Base-by-base conservation (phyloP, 2,329 filamentous ascomycete species). In the Paracoccidioides lutzii region DNA sequence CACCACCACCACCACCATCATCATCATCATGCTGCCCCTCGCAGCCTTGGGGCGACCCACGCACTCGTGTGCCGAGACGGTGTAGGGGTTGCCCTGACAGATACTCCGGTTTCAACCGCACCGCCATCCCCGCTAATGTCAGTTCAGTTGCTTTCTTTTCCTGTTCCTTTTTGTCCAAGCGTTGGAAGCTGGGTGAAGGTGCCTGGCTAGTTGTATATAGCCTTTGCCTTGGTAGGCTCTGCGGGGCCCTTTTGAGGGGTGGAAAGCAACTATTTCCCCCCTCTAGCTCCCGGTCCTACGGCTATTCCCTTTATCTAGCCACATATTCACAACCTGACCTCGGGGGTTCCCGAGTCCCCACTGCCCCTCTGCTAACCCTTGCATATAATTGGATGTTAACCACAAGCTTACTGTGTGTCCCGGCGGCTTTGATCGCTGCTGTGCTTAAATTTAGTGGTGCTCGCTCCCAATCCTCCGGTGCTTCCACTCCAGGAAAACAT, bases 401-500 rank as follows among this genome's bases (percentile, higher is more conserved):
- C 15, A 52, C 12, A 32, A 37, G 28, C 49, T 52, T 15, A 52
- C 46, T 10, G 12, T 38, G 32, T 0, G 8, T 28, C 8, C 9
- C 1, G 3, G 32, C 5, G 40, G n/a, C 37, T n/a, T 9, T 30
- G 35, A 22, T 22, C 22, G 22, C 22, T 22, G 22, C 22, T 22
- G 22, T 22, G 22, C 22, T 22, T 22, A 22, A 30, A 30, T 57
- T 60, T 63, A 88, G 86, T 63, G 81, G 80, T 52, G 83, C 85
- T 1, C 70, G 84, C 58, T 76, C 86, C 66, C 84, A 87, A 66
- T 87, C 85, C 64, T 93, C 88, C 9, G 85, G 85, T 57, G 79
- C 78, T 52, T 83, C 84, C 32, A 95, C 90, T 5, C 90, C 90
- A 33, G 80, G 89, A 51, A 82, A 85, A 61, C 80, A 84, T 28